Percentiles rank a stretch among this genome's conserved stretches.
phyloP scores from a whole-genome alignment of 2,329 filamentous ascomycete species.

The Penicillium brevicompactum region DNA sequence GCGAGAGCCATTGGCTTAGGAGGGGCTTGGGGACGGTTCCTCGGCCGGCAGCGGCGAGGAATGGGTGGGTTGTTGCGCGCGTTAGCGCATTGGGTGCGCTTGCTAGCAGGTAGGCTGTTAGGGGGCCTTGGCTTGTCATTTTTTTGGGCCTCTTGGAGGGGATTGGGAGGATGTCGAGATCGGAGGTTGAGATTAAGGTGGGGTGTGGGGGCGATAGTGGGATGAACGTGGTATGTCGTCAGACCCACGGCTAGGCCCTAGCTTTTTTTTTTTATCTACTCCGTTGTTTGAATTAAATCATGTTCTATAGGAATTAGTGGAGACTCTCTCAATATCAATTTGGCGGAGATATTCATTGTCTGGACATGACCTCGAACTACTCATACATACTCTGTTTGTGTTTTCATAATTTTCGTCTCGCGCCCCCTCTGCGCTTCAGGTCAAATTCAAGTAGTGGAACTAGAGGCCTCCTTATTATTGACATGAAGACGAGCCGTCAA shows the following conservation, averaged over 20 bases:
- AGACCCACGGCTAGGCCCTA: neutral
- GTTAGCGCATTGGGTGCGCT: constrained; percentile 51
- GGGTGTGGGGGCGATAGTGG: constrained; percentile 13
- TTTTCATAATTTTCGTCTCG: neutral
- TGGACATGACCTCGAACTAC: neutral
- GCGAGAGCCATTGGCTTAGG: constrained; percentile 68
- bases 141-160: constrained; percentile 4
- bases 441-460: neutral
- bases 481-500: too few species aligned
- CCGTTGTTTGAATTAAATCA: too few species aligned
- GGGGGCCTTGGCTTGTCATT: constrained; percentile 38
- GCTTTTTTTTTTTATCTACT: too few species aligned
- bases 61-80: constrained; percentile 65
- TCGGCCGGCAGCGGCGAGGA: constrained; percentile 65
- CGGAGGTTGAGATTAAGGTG: constrained; percentile 2
- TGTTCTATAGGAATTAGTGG: too few species aligned
- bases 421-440: neutral
- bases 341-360: constrained; percentile 3
- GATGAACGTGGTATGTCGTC: constrained; percentile 20
- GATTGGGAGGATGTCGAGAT: neutral
- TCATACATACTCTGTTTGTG: neutral
- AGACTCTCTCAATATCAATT: neutral
- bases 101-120: constrained; percentile 61
- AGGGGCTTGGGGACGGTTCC: constrained; percentile 60
- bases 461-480: neutral